These are phyloP conservation scores for Lodderomyces pseudojiufengensis DNA, from an alignment of 1,139 yeast species.

Conservation along the genomic window DNA sequence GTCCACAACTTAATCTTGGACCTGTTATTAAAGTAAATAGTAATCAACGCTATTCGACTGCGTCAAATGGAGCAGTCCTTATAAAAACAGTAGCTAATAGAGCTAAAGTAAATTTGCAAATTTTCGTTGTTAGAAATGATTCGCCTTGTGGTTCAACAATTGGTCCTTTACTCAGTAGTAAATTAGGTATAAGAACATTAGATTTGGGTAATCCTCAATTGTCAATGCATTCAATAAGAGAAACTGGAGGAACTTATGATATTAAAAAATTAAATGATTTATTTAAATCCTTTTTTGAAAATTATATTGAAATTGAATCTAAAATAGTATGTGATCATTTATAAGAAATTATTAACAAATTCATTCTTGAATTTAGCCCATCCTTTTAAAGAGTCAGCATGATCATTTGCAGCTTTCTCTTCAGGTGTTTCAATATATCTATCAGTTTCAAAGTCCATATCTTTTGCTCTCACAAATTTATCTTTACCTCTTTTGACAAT, in stretches of 20 bases:
- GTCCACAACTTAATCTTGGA: slow-evolving; percentile 80
- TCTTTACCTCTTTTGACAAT: slow-evolving; percentile 43
- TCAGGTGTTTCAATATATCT: slow-evolving; percentile 50
- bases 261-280: slow-evolving; percentile 58
- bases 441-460: slow-evolving; percentile 64
- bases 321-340: slow-evolving; percentile 26
- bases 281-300: slow-evolving; percentile 58
- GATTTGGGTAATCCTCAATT: slow-evolving; percentile 94
- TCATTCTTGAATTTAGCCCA: slow-evolving; percentile 31
- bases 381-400: slow-evolving; percentile 41
- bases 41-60: slow-evolving; percentile 92
- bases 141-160: slow-evolving; percentile 96
- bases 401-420: slow-evolving; percentile 39
- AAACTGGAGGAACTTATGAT: slow-evolving; percentile 84
- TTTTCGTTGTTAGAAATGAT: slow-evolving; percentile 88
- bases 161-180: slow-evolving; percentile 89
- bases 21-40: slow-evolving; percentile 94
- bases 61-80: slow-evolving; percentile 82
- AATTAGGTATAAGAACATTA: slow-evolving; percentile 82
- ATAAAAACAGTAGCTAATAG: slow-evolving; percentile 62
- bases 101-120: slow-evolving; percentile 60
- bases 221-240: slow-evolving; percentile 94
- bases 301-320: slow-evolving; percentile 27
- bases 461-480: slow-evolving; percentile 42
- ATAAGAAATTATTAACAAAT: slow-evolving; percentile 4